Base-by-base conservation (phyloP, 345 rosid genomes). In the Erucastrum elatum region DNA sequence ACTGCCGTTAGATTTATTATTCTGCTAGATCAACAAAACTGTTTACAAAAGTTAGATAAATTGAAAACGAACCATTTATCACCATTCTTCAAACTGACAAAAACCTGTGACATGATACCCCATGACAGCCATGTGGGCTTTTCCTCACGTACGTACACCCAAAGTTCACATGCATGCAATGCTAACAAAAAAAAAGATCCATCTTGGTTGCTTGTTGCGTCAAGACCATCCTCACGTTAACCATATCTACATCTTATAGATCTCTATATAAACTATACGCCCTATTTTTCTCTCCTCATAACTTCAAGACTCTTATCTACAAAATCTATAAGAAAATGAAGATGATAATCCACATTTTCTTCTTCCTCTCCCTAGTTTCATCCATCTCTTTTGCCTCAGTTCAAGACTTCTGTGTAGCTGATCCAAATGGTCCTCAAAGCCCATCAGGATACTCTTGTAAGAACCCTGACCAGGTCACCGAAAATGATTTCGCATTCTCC, bases 391-490 rank as follows among this genome's bases (percentile, higher is more conserved):
- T 79, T 34, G 96, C 93, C 5, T 77, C 88, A 0, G 89, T 86
- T 66, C 86, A 80, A 49, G 98, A 93, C 82, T 93, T 89, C 70
- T 93, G 96, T 35, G 96, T 93, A 2, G 98, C 77, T 35, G 93
- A 91, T 77, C 76, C 87, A 1, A 26, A 53, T 0, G 83, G 56
- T 29, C 85, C 93, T 7, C 89, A 89, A 29, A 67, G 84, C 31
- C 98, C 96, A 21, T 70, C 94, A 31, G 98, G 98, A 2, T 91
- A 83, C 82, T 61, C 86, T 30, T 93, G 97, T 90, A 91, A 84
- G 88, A 82, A 78, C 75, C 58, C 80, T 15, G 84, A 75, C 4
- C 66, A 44, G 10, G 88, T 91, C 73, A 87, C 87, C 0, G 90
- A 68, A 3, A 53, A 84, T 16, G 97, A 93, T 66, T 93, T 93